Percentiles rank a stretch among this genome's conserved stretches.
Conservation (phyloP, 2,329 filamentous ascomycete species). For the Calonectria pseudoturangicola region DNA sequence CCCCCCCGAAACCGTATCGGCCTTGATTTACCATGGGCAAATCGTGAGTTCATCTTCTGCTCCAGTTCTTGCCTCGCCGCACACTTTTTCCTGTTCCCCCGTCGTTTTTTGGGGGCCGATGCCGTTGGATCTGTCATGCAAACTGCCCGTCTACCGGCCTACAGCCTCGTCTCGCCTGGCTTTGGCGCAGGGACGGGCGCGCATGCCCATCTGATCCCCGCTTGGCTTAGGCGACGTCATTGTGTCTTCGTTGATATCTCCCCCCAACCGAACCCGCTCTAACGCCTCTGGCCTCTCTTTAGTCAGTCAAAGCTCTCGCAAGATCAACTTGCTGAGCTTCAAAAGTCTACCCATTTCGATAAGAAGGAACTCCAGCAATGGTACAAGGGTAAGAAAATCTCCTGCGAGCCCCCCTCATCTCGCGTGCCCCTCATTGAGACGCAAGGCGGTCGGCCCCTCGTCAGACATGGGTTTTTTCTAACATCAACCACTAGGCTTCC, state of each 20-base stretch:
- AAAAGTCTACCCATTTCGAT: slow-evolving; percentile 98
- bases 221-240: slow-evolving; percentile 53
- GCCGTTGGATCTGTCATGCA: slow-evolving; percentile 17
- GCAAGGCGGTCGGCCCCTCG: slow-evolving; percentile 1
- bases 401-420: slow-evolving; percentile 11
- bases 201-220: slow-evolving; percentile 47
- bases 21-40: slow-evolving; percentile 66
- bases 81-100: slow-evolving; percentile 6
- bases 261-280: slow-evolving; percentile 46
- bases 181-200: slow-evolving; percentile 44
- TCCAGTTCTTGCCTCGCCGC: background rate
- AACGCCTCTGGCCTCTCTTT: slow-evolving; percentile 45
- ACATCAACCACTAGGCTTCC: slow-evolving; percentile 79
- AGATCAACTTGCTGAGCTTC: slow-evolving; percentile 94
- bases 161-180: slow-evolving; percentile 41
- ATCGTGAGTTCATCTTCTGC: slow-evolving; percentile 67
- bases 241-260: slow-evolving; percentile 39
- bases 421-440: slow-evolving; percentile 33
- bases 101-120: slow-evolving; percentile 20
- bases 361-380: slow-evolving; percentile 99
- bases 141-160: slow-evolving; percentile 39
- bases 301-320: slow-evolving; percentile 99
- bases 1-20: slow-evolving; percentile 41
- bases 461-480: slow-evolving; percentile 37
- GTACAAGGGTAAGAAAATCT: slow-evolving; percentile 89